Conservation (phyloP, 129 eudicot genomes). For the Flaveria trinervia region DNA sequence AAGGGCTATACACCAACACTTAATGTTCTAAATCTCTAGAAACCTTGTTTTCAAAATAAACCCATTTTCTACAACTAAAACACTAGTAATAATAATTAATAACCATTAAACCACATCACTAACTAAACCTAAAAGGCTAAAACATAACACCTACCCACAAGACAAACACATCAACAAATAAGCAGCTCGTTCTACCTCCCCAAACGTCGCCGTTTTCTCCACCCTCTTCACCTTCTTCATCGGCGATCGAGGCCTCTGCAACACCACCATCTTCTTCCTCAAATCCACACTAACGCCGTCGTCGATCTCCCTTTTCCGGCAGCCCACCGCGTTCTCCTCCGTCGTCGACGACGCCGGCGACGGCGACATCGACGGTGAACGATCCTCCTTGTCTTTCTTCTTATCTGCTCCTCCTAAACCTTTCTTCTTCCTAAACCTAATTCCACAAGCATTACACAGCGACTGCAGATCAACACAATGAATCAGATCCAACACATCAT, state of each 20-base stretch:
- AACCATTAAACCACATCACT: neutral
- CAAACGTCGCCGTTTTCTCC: conserved; percentile 39
- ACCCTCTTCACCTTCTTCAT: conserved; percentile 43
- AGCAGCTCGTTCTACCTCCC: conserved; percentile 79
- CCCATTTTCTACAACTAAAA: too few species aligned
- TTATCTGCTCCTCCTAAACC: conserved; percentile 4
- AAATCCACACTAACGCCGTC: neutral
- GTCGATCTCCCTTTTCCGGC: neutral
- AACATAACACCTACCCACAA: conserved; percentile 38
- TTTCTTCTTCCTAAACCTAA: conserved; percentile 55
- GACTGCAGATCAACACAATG: conserved; percentile 41
- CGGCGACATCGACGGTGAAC: neutral
- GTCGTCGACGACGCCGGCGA: conserved; percentile 2
- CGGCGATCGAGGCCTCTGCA: conserved; percentile 37
- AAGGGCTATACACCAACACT: too few species aligned
- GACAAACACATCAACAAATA: conserved; percentile 61
- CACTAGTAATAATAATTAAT: neutral
- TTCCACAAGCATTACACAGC: conserved; percentile 87
- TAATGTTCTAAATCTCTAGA: too few species aligned
- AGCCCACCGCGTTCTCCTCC: neutral
- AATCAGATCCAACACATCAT: neutral
- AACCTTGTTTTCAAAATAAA: too few species aligned
- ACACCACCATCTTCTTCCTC: conserved; percentile 33
- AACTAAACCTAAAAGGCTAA: neutral
- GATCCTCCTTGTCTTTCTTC: neutral